Percentiles rank a stretch among this genome's conserved stretches.
Evolutionary conservation across 345 rosid species (phyloP).

Genomic region (Gossypium mustelinum): DNA sequence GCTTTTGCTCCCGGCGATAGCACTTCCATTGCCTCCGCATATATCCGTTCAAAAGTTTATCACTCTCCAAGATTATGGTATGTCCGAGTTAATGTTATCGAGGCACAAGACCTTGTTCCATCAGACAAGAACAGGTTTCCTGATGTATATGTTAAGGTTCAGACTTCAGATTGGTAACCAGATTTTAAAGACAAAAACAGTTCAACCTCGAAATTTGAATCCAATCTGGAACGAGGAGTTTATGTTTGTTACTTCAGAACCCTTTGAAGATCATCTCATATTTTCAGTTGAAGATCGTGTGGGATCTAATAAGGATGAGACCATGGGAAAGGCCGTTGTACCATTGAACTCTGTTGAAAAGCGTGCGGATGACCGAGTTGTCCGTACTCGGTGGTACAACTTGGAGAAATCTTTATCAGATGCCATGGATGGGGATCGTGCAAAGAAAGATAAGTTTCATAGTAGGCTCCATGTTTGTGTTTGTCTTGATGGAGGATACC

Average conservation of each 20-base stretch:
- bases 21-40: conserved; percentile 37
- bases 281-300: conserved; percentile 70
- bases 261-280: conserved; percentile 66
- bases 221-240: conserved; percentile 90
- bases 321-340: conserved; percentile 47
- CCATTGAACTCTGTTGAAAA: conserved; percentile 42
- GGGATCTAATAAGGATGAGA: conserved; percentile 65
- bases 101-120: conserved; percentile 74
- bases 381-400: conserved; percentile 53
- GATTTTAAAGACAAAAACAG: conserved; percentile 54
- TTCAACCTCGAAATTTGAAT: conserved; percentile 46
- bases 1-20: conserved; percentile 49
- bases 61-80: conserved; percentile 95
- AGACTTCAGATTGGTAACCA: conserved; percentile 62
- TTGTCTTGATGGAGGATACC: conserved; percentile 94
- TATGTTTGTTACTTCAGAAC: conserved; percentile 85
- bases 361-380: conserved; percentile 51
- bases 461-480: conserved; percentile 58
- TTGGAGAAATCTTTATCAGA: conserved; percentile 49
- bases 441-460: conserved; percentile 58
- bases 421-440: conserved; percentile 39
- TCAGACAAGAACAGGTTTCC: conserved; percentile 58
- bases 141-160: conserved; percentile 63
- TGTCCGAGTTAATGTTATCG: conserved; percentile 70
- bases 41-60: conserved; percentile 80